These are phyloP conservation scores for Diversispora epigaea DNA, from an alignment of 192 early-diverging fungal species.

Conservation along the genomic window DNA sequence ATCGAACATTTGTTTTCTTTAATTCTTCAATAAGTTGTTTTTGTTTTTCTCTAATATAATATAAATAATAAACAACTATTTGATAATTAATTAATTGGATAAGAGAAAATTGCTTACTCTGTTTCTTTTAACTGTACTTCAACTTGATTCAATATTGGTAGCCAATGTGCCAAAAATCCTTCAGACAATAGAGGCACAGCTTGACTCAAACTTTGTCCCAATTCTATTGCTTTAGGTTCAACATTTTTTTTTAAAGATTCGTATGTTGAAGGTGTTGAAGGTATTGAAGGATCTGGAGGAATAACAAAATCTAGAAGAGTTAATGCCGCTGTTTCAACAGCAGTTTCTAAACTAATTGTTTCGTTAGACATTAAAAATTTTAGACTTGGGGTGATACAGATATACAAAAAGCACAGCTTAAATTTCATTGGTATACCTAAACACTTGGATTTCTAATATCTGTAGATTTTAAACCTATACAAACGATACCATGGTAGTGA, in stretches of 20 bases:
- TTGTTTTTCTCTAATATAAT: constrained; percentile 14
- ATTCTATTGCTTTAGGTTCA: neutral
- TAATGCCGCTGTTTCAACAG: constrained; percentile 7
- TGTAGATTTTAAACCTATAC: neutral
- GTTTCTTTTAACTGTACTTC: constrained; percentile 22
- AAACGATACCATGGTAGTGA: neutral
- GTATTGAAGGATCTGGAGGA: neutral
- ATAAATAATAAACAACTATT: neutral
- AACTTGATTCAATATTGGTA: constrained; percentile 20
- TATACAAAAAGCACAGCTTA: too few species aligned
- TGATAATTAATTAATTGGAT: neutral
- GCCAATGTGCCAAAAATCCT: constrained; percentile 23
- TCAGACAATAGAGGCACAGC: constrained; percentile 29
- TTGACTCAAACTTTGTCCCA: neutral
- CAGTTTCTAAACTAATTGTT: neutral
- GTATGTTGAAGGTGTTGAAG: neutral
- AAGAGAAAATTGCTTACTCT: constrained; percentile 4
- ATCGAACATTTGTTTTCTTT: neutral
- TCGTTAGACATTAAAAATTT: neutral
- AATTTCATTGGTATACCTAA: neutral
- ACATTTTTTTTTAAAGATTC: too few species aligned
- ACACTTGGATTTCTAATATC: neutral
- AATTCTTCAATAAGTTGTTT: constrained; percentile 24
- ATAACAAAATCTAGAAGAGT: neutral
- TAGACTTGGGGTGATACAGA: too few species aligned